Percentiles rank a stretch among this genome's conserved stretches.
phyloP scores from a whole-genome alignment of 306 rosid species.

The Prosopis cineraria region DNA sequence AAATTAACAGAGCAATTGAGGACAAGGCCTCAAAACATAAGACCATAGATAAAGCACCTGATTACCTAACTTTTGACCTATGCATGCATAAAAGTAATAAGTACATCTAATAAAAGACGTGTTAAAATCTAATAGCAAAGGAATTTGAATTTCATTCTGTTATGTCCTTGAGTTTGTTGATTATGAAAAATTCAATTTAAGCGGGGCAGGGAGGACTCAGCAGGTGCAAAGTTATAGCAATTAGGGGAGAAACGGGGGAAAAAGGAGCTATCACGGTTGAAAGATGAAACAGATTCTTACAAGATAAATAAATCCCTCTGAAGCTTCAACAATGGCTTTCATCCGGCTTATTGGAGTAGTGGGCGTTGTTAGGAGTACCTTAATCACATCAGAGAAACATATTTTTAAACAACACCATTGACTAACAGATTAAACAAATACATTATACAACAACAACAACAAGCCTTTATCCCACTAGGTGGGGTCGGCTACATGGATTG shows the following conservation, averaged over 20 bases:
- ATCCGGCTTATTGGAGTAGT: slow-evolving; percentile 79
- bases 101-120: neutral
- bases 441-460: too few species aligned
- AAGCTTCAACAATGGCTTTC: slow-evolving; percentile 81
- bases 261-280: neutral
- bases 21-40: neutral
- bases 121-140: neutral
- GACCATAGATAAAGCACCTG: neutral
- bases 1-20: neutral
- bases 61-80: neutral
- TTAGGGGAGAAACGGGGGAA: neutral
- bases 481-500: too few species aligned
- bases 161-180: neutral
- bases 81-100: neutral
- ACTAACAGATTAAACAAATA: neutral
- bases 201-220: neutral
- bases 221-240: neutral
- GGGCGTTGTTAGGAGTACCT: slow-evolving; percentile 94
- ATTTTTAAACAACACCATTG: neutral
- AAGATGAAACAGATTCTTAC: slow-evolving; percentile 48
- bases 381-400: slow-evolving; percentile 34
- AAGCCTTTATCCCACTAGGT: too few species aligned
- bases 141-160: neutral
- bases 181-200: neutral
- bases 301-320: slow-evolving; percentile 87